Evolutionary conservation across 208 protist species (phyloP), one percentile per base, ranked within the genome.

Genomic region (Trypanosoma cruzi): DNA sequence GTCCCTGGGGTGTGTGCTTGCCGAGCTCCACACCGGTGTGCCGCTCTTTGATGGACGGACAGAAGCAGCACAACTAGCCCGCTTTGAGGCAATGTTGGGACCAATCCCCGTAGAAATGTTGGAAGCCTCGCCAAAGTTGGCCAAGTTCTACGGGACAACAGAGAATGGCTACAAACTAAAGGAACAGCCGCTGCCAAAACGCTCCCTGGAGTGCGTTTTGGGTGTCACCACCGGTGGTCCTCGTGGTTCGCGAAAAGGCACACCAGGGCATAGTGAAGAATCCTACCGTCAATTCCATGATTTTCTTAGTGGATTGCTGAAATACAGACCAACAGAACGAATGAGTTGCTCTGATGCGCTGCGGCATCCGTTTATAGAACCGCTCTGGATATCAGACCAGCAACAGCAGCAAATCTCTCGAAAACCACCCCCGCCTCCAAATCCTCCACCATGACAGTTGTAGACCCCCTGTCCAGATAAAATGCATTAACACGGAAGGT

Each of bases 1-100:
- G 99, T 96, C 84, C 42, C 77, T 99, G 8, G 99, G 97, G 8
- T 99, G 99, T 76, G 97, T 99, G 36, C 83, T 99, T 2, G 97
- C 99, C 4, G 99, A 99, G 80, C 82, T 99, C 55, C 93, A 99
- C 85, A 99, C 92, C 7, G 99, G 98, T 37, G 68, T 84, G 16
- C 98, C 98, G 2, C 73, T 99, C 18, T 99, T 99, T 64, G 79
- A 89, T 28, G 98, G 98, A 18, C 67, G 87, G 46, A 95, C 95
- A 36, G 98, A 99, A 80, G 73, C 74, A 4, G 98, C 98, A 26
- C 98, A 99, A 79, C 68, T 99, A 20, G 75, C 79, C 8, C 94
- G 96, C 64, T 99, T 99, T 46, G 81, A 90, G 52, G 89, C 94
- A 22, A 84, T 80, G 49, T 68, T 96, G 8, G 92, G 92, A 0